A percentile compares a stretch with the other conserved stretches of the same genome.
Evolutionary conservation across 1,284 basidiomycete species (phyloP).

Genomic region (Malassezia furfur): DNA sequence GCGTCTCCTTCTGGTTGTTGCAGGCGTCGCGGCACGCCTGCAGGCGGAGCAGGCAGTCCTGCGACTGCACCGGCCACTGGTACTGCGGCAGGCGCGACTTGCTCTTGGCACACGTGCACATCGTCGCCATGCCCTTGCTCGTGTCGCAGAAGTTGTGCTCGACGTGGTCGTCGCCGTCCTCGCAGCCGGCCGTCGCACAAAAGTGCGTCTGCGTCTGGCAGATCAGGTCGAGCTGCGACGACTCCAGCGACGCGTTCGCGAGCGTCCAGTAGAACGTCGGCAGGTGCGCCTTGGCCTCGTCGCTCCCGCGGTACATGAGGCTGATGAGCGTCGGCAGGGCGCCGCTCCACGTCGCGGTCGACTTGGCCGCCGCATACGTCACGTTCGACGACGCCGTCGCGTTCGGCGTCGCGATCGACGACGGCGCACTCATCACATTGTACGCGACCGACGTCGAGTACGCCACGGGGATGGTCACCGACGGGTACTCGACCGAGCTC

Average conservation of each 20-base stretch:
- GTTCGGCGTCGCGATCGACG: background rate
- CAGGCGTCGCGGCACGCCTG: constrained; percentile 32
- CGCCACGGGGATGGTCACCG: background rate
- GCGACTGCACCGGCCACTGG: constrained; percentile 42
- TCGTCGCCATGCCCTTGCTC: constrained; percentile 28
- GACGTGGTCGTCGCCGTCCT: constrained; percentile 19
- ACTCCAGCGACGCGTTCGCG: constrained; percentile 13
- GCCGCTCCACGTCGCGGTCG: constrained; percentile 5
- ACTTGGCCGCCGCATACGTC: background rate
- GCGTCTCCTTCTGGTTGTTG: constrained; percentile 21
- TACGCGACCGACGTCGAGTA: background rate
- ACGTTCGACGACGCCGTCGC: constrained; percentile 7
- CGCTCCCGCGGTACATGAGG: constrained; percentile 14
- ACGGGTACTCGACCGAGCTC: constrained; percentile 6
- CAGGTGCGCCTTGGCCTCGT: constrained; percentile 10
- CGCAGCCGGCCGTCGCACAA: constrained; percentile 35
- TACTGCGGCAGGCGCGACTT: constrained; percentile 32
- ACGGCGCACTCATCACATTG: constrained; percentile 6
- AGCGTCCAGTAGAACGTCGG: constrained; percentile 19
- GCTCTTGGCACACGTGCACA: constrained; percentile 34
- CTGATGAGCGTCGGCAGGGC: constrained; percentile 6
- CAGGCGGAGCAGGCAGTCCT: constrained; percentile 36
- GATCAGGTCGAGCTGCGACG: constrained; percentile 13
- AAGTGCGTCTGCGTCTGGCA: constrained; percentile 36
- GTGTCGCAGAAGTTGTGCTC: constrained; percentile 42